These are phyloP conservation scores for Tephrocybe sp. DNA, from an alignment of 768 basidiomycete species.

Conservation along the genomic window DNA sequence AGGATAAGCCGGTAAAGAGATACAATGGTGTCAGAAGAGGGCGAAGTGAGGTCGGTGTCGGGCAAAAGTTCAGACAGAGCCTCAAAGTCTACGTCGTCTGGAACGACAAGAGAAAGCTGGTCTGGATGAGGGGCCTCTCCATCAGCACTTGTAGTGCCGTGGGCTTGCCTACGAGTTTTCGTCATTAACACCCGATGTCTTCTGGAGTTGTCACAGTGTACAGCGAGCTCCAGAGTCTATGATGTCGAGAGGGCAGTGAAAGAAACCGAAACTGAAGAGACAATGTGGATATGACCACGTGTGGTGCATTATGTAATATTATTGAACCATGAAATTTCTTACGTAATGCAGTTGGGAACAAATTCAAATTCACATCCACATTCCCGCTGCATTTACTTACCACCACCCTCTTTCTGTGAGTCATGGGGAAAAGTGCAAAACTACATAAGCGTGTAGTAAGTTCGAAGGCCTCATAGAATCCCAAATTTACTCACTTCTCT, in stretches of 20 bases:
- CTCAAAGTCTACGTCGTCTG: conserved; percentile 68
- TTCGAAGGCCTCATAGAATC: neutral
- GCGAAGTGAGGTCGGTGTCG: conserved; percentile 53
- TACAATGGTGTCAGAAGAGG: conserved; percentile 59
- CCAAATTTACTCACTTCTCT: conserved; percentile 4
- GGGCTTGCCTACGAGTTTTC: conserved; percentile 65
- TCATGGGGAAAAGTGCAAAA: conserved; percentile 70
- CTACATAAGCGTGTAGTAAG: conserved; percentile 60
- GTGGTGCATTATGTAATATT: conserved; percentile 10
- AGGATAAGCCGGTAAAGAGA: conserved; percentile 63
- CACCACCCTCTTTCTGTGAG: neutral
- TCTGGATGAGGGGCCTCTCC: conserved; percentile 30
- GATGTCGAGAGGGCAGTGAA: conserved; percentile 6
- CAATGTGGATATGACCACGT: conserved; percentile 18
- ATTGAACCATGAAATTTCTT: neutral
- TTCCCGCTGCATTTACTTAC: neutral
- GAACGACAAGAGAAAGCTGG: conserved; percentile 44
- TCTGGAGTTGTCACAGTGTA: conserved; percentile 32
- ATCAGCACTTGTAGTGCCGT: conserved; percentile 36
- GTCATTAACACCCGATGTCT: conserved; percentile 29
- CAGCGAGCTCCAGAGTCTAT: conserved; percentile 31
- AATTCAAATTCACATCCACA: too few species aligned
- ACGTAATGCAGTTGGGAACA: too few species aligned
- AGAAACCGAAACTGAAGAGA: neutral
- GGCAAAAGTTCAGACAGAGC: conserved; percentile 61